Base-by-base conservation (phyloP, 2,329 filamentous ascomycete genomes). In the Trichoderma asperellum region DNA sequence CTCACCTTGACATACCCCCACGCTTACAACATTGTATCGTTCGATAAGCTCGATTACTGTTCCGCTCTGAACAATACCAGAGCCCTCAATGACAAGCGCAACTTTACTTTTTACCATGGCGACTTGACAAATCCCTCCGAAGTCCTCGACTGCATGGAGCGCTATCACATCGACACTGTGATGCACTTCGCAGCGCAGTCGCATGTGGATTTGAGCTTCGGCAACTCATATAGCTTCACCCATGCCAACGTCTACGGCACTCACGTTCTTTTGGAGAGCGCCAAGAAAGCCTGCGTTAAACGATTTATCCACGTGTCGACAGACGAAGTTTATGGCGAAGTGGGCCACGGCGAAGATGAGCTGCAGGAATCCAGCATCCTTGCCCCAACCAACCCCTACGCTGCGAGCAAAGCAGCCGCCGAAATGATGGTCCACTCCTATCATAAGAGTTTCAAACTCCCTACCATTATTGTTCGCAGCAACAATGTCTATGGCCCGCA, bases 391-490 rank as follows among this genome's bases (percentile, higher is more conserved):
- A 96, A 95, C 75, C 92, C 92, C 16, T 94, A 94, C 74, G 89
- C 91, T 11, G 92, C 92, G 24, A 91, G 89, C 80, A 94, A 94
- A 80, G 92, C 92, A 2, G 92, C 92, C 1, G 92, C 92, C 6
- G 92, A 94, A 81, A 94, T 94, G 91, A 84, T 93, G 75, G 91
- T 95, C n/a, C 89, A 91, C 78, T 92, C 92, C n/a, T 96, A 94
- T 78, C 87, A 90, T 77, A 93, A 92, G 81, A 92, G 90, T 79
- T 94, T 94, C 83, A 91, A 91, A 78, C 84, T 96, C 14, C 92
- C 92, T 1, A 88, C 89, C 63, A 92, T 95, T 72, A 92, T 94
- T 74, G 90, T 94, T 34, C 86, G 92, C 61, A 91, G 91, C 77
- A 95, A 95, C 82, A 95, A 96, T 75, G 91, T 95, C 35, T 96